Evolutionary conservation across 306 rosid genomes (phyloP), one percentile per base, ranked within the genome.

Genomic region (Fragaria iinumae): DNA sequence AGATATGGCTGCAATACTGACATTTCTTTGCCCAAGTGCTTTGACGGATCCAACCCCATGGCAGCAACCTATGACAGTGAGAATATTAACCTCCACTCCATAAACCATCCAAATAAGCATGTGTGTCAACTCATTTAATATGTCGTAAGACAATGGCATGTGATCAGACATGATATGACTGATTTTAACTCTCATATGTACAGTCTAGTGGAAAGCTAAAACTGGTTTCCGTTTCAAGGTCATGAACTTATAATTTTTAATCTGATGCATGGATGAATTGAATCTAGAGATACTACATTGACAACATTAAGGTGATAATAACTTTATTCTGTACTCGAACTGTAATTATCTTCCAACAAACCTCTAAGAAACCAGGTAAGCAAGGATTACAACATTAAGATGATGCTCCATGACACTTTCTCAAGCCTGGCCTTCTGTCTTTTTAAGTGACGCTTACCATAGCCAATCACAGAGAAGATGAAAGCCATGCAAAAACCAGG

Each of bases 11-110:
- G 82, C 83, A 95, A 87, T 55, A 79, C 78, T 73, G 89, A 76
- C 84, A 95, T 65, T 84, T 89, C 97, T 86, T 90, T 90, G 73
- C 98, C 97, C 97, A 95, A 84, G 86, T 95, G 98, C 87, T 87
- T 92, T 78, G 84, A 82, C 45, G 98, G 97, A 84, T 89, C 89
- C 92, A 95, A 84, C 72, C 97, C 99, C 97, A 95, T 82, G 55
- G 97, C 99, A 80, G 96, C 99, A 82, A 89, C 97, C 99, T 95
- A 82, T 80, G 77, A 81, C 64, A 80, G 66, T 78, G 70, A 84
- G 74, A 80, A 71, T 65, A 69, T 73, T 68, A 78, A 44, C 41
- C 45, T 78, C 72, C 63, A 73, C 68, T 32, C 83, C 70, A 29
- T 39, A 75, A 74, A 70, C 64, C 43, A 67, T 60, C 81, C 72